Evolutionary conservation across 2,329 filamentous ascomycete species (phyloP), one percentile per base, ranked within the genome.

Genomic region (Bimuria novae-zelandiae): DNA sequence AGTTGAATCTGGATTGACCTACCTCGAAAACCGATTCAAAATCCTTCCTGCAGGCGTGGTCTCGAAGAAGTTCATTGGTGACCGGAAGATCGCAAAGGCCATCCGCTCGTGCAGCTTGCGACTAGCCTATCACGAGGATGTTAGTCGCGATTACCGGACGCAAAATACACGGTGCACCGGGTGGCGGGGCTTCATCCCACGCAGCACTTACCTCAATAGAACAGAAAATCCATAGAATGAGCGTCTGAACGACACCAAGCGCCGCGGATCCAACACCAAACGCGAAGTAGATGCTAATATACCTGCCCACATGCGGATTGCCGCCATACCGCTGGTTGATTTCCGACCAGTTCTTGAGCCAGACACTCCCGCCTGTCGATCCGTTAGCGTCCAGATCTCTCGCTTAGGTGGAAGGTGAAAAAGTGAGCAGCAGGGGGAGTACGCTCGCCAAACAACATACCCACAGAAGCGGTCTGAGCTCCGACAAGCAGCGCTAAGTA

Each of bases 161-260:
- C 43, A 73, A 67, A 37, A 41, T 42, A 33, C 55, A 61, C 30
- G 17, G 46, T 12, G 27, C 14, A 42, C 51, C 17, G 49, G 12
- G 40, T 44, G 49, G 43, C 41, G 55, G 57, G 48, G 21, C 21
- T 33, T 8, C 46, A 54, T 49, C 40, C 41, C 41, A 44, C 41
- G n/a, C 27, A 1, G n/a, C n/a, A 72, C 80, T 68, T 79, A 90
- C 89, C 84, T 99, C 94, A 58, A 99, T 99, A 4, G 94, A 97
- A 77, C 95, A 99, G 78, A 99, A 97, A 61, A 99, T 97, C 94
- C 94, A 99, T 23, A 99, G 81, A 59, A 99, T 92, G 63, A 99
- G 79, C 5, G 93, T 97, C 76, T 97, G 94, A 25, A 95, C 70
- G 36, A 97, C 91, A 3, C 95, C 93, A 59, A 99, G 80, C 37